phyloP scores from a whole-genome alignment of 768 basidiomycete species.

The Kwoniella europaea region DNA sequence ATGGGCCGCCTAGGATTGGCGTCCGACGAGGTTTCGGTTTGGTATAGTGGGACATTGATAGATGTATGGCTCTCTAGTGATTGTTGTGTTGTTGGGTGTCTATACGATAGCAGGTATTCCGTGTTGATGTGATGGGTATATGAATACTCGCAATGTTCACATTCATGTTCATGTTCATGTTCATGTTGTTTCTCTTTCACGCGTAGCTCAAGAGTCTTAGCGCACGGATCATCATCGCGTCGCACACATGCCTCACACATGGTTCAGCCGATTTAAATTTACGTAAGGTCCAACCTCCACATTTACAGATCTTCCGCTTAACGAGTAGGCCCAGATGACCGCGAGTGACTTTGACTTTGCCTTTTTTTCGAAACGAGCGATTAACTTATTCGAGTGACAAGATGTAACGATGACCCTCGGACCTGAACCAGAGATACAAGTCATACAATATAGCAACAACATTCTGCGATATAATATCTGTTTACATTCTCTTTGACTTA shows the following conservation, averaged over 20 bases:
- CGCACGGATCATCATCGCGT: constrained; percentile 1
- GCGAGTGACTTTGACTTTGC: constrained; percentile 20
- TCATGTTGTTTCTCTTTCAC: neutral
- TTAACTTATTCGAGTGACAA: neutral
- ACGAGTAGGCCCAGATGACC: neutral
- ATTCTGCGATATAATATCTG: neutral
- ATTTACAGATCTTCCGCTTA: constrained; percentile 5
- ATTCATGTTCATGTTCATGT: too few species aligned
- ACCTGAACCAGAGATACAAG: constrained; percentile 2
- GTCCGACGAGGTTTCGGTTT: constrained; percentile 22
- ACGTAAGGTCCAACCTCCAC: neutral
- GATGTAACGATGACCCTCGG: neutral
- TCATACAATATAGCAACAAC: neutral
- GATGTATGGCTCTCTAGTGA: too few species aligned
- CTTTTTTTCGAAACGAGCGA: neutral
- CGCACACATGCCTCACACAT: neutral
- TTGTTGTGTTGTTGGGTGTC: neutral
- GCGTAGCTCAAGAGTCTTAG: neutral
- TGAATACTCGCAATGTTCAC: neutral
- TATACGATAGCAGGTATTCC: neutral
- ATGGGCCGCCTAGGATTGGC: neutral
- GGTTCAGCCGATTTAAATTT: neutral
- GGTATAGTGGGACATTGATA: constrained; percentile 27
- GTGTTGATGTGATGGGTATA: neutral
- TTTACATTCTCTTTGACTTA: neutral